Conservation (phyloP, 1,284 basidiomycete genomes). For the Peniophora sp. region DNA sequence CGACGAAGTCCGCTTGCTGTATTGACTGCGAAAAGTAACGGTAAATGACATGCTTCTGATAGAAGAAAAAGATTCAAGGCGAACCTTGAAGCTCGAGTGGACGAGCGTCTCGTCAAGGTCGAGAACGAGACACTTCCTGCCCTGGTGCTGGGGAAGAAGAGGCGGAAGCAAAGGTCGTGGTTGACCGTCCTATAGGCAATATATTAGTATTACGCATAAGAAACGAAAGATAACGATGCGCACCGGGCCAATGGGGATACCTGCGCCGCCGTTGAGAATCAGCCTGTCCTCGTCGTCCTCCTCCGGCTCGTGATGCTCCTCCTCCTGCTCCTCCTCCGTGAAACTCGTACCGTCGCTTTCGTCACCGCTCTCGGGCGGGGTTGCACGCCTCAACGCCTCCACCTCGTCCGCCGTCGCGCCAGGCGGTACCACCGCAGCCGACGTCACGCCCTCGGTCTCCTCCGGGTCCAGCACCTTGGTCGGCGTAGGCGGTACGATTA, state of each 20-base stretch:
- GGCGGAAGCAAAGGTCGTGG: slow-evolving; percentile 81
- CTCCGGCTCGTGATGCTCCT: slow-evolving; percentile 36
- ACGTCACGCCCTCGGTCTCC: slow-evolving; percentile 61
- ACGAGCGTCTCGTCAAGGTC: slow-evolving; percentile 96
- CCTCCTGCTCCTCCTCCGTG: slow-evolving; percentile 40
- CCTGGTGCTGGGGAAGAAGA: slow-evolving; percentile 63
- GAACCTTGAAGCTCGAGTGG: slow-evolving; percentile 88
- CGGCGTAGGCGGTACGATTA: slow-evolving; percentile 49
- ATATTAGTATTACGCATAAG: not conserved
- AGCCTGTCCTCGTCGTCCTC: slow-evolving; percentile 76
- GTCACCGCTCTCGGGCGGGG: slow-evolving; percentile 27
- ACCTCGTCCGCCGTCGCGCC: slow-evolving; percentile 52
- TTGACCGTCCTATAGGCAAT: slow-evolving; percentile 59
- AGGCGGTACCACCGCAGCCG: slow-evolving; percentile 63
- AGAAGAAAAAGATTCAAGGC: slow-evolving; percentile 10
- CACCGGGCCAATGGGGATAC: slow-evolving; percentile 74
- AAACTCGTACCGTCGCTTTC: slow-evolving; percentile 36
- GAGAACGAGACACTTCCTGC: slow-evolving; percentile 88
- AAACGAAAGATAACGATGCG: slow-evolving; percentile 19
- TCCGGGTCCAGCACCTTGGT: slow-evolving; percentile 32
- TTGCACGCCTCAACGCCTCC: slow-evolving; percentile 22
- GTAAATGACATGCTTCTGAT: slow-evolving; percentile 5
- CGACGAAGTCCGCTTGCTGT: slow-evolving; percentile 94
- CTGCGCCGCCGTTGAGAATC: slow-evolving; percentile 75
- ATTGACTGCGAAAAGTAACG: slow-evolving; percentile 58